A percentile compares a stretch with the other conserved stretches of the same genome.
Conservation (phyloP, 345 rosid species). For the Arabis hirsuta region DNA sequence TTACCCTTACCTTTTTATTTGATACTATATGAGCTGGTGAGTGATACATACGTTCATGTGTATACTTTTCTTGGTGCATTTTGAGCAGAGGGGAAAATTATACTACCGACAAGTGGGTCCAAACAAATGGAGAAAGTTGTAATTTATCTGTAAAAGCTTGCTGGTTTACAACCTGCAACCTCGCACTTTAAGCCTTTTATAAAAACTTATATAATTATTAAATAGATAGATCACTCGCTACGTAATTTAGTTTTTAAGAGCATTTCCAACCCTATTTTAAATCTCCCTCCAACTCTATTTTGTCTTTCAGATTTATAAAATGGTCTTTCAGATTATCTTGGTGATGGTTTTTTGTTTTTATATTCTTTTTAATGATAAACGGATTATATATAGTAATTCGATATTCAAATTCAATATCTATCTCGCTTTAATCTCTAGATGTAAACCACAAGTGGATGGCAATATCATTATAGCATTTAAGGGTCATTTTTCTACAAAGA, state of each 20-base stretch:
- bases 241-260: not conserved
- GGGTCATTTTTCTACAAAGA: no score
- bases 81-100: conserved; percentile 1
- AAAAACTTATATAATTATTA: not conserved
- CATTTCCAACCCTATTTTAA: no score
- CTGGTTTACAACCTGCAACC: conserved; percentile 39
- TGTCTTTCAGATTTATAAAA: no score
- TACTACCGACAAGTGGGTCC: conserved; percentile 39
- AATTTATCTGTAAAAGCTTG: conserved; percentile 40
- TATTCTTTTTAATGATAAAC: no score
- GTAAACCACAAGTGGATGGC: no score
- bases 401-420: no score
- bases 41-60: conserved; percentile 3
- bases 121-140: conserved; percentile 24
- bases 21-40: conserved; percentile 21
- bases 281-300: no score
- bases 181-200: conserved; percentile 36
- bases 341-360: no score
- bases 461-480: no score
- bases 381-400: no score
- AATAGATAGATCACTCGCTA: conserved; percentile 21
- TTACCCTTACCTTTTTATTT: not conserved
- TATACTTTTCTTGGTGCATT: conserved; percentile 9
- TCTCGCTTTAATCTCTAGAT: no score
- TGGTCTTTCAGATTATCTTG: no score